phyloP scores from a whole-genome alignment of 2,329 filamentous ascomycete species.

The Fusarium praegraminearum region DNA sequence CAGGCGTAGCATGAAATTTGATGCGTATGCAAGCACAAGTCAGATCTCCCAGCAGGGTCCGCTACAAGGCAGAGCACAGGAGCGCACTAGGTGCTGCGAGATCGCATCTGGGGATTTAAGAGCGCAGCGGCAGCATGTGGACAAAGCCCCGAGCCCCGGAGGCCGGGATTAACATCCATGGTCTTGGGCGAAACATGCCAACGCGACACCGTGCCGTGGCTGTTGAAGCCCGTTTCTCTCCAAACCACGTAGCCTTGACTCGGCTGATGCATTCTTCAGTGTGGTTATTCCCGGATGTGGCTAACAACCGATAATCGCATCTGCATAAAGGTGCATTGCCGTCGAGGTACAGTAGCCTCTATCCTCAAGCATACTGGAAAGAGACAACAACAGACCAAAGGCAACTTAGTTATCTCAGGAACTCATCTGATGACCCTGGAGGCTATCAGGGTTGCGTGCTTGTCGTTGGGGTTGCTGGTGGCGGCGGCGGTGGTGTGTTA shows the following conservation, averaged over 20 bases:
- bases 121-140: conserved; percentile 48
- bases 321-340: conserved; percentile 14
- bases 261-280: conserved; percentile 39
- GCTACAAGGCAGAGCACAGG: conserved; percentile 45
- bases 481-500: conserved; percentile 49
- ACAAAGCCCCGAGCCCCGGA: conserved; percentile 45
- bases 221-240: conserved; percentile 11
- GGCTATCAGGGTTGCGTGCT: conserved; percentile 36
- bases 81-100: conserved; percentile 49
- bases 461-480: conserved; percentile 42
- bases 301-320: conserved; percentile 5
- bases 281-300: conserved; percentile 6
- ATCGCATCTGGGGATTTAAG: conserved; percentile 47
- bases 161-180: conserved; percentile 38
- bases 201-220: conserved; percentile 32
- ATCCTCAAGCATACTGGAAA: neutral
- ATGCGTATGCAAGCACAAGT: conserved; percentile 48
- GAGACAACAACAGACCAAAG: conserved; percentile 25
- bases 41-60: conserved; percentile 45
- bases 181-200: conserved; percentile 41
- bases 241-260: conserved; percentile 8
- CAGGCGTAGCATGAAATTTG: conserved; percentile 33
- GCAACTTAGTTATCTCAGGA: conserved; percentile 21
- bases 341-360: neutral
- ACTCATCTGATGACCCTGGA: conserved; percentile 38